phyloP scores from a whole-genome alignment of 2,329 filamentous ascomycete species.

The Penicillium frequentans region DNA sequence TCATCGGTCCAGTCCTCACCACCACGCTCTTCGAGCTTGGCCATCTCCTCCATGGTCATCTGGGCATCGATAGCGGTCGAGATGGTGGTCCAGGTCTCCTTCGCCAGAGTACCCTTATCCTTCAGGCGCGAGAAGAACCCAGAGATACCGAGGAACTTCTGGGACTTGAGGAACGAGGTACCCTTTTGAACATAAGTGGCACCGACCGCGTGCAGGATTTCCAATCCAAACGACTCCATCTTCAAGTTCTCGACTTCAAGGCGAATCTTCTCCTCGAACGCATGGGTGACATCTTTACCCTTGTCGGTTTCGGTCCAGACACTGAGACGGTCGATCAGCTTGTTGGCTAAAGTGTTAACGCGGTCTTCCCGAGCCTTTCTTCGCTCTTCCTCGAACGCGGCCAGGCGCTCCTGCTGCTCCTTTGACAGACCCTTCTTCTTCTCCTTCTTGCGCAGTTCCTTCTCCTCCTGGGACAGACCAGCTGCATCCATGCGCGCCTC shows the following conservation, averaged over 20 bases:
- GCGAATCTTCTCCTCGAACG: constrained; percentile 91
- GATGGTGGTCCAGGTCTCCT: constrained; percentile 98
- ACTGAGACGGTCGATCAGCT: constrained; percentile 84
- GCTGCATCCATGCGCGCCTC: constrained; percentile 65
- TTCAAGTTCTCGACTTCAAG: constrained; percentile 97
- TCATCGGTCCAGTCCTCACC: constrained; percentile 99
- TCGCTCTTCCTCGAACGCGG: constrained; percentile 84
- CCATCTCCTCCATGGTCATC: constrained; percentile 99
- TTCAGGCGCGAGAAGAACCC: constrained; percentile 93
- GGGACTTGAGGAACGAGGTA: constrained; percentile 82
- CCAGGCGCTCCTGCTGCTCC: constrained; percentile 90
- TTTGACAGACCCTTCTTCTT: constrained; percentile 89
- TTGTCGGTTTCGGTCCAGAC: constrained; percentile 99
- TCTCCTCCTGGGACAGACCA: constrained; percentile 70
- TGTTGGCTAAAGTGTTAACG: constrained; percentile 77
- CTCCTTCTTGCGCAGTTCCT: constrained; percentile 73
- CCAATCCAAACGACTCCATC: constrained; percentile 97
- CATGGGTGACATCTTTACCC: constrained; percentile 74
- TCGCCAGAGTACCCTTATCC: constrained; percentile 94
- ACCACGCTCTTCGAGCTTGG: constrained; percentile 87
- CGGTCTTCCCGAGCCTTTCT: constrained; percentile 82
- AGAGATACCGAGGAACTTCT: constrained; percentile 94
- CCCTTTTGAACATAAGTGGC: constrained; percentile 87
- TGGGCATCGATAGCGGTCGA: constrained; percentile 94
- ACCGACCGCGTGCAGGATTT: constrained; percentile 94